Evolutionary conservation across 768 basidiomycete species (phyloP), one percentile per base, ranked within the genome.

Genomic region (Cytidiella melzeri): DNA sequence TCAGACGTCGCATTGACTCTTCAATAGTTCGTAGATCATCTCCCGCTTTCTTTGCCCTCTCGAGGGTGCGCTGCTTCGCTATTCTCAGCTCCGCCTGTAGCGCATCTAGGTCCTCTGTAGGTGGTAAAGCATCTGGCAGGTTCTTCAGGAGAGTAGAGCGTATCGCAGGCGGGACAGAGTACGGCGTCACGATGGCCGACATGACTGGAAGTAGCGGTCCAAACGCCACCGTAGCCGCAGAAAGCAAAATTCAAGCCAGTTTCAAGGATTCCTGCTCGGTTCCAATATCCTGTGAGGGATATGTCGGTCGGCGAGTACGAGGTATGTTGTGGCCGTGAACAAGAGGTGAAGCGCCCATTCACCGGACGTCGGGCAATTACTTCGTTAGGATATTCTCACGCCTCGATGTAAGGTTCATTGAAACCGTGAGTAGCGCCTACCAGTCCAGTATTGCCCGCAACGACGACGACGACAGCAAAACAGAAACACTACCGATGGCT

Each of bases 1-100:
- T 85, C 69, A 88, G 75, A 52, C 79, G 76, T 46, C 79, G 77
- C 77, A 87, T 82, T 43, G 83, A 84, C 66, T 85, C 87, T 54
- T 86, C 80, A 57, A 91, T 81, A 47, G 78, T 74, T 62, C 74
- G 77, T 56, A 87, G 68, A 72, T 91, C 88, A 60, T 84, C 80
- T 26, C 76, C 77, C 0, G 87, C 89, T 70, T 87, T 89, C 72
- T 76, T 81, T 36, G 74, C 78, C 56, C 85, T 75, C 53, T 83
- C 82, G 41, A 80, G 57, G 5, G 79, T 75, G 60, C 69, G 71
- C 56, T 76, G 69, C 58, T 73, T 77, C 45, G 84, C 66, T 42
- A 68, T 53, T 52, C 64, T 69, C 41, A 92, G 77, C 62, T 90
- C 86, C 39, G 70, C 58, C 36, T 83, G 77, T 19, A 90, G 73